Evolutionary conservation across 164 flowering plant species (phyloP), one percentile per base, ranked within the genome.

Genomic region (Tetracentron sinense): DNA sequence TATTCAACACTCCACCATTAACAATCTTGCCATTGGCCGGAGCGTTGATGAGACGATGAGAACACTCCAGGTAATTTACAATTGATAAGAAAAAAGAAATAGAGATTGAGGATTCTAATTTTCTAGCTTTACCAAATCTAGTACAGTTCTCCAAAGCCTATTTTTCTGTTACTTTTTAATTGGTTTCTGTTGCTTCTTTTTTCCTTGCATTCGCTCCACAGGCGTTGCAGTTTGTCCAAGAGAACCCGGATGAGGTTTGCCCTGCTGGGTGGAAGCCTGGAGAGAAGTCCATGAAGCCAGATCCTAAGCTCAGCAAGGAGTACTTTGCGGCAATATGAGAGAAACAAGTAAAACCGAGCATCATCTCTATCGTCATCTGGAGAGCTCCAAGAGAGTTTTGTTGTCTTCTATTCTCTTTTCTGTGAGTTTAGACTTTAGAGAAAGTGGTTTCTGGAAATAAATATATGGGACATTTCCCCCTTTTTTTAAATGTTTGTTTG

Each of bases 211-310:
- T 51, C 56, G 33, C 28, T 22, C 21, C 51, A 67, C 92, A 94
- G 99, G 99, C 99, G 49, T 77, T 95, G 88, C 96, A 89, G 72
- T 95, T 77, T 64, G 97, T 95, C 69, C 97, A 95, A 71, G 97
- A 95, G 58, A 92, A 95, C 71, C 97, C 99, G 0, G 97, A 91
- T 72, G 96, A 95, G 77, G 97, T 95, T n/a, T 95, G 99, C 87
- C 97, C 97, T 17, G 97, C 99, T 38, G 99, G 97, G 28, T 95
- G 99, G 99, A 95, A 92, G 84, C 99, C 99, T 19, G 97, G 99
- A 1, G 97, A 95, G 71, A 89, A 82, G 70, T 84, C 97, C 60
- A 92, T 95, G 99, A 92, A 92, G 80, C 92, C 97, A 25, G 97
- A 92, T 69, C 94, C 97, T 42, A 91, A 89, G 80, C 82, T 75